Percentiles rank a stretch among this genome's conserved stretches.
phyloP scores from a whole-genome alignment of 345 rosid species.

The Eucalyptus pauciflora region DNA sequence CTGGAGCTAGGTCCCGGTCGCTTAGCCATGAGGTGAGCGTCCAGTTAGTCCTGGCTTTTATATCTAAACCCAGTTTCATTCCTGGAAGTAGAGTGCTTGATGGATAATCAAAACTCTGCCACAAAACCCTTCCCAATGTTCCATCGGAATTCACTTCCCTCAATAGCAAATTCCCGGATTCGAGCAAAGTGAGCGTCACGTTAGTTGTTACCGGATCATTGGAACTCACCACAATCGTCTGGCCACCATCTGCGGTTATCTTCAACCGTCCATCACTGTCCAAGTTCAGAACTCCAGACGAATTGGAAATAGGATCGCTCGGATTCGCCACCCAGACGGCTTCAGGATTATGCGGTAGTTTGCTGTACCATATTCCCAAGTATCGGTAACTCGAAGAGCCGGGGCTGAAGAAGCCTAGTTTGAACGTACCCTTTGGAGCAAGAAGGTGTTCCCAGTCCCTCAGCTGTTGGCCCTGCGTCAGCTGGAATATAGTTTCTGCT shows the following conservation, averaged over 20 bases:
- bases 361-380: constrained; percentile 39
- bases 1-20: constrained; percentile 27
- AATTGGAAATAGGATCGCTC: constrained; percentile 22
- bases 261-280: constrained; percentile 30
- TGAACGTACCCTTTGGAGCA: constrained; percentile 26
- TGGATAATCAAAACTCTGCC: constrained; percentile 67
- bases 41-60: constrained; percentile 30
- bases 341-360: constrained; percentile 13
- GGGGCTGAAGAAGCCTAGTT: constrained; percentile 54
- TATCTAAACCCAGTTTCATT: constrained; percentile 52
- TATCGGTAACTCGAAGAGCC: constrained; percentile 31
- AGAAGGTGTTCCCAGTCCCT: constrained; percentile 49
- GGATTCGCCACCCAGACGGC: constrained; percentile 54
- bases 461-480: constrained; percentile 39
- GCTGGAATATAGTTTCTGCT: constrained; percentile 4
- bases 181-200: constrained; percentile 28
- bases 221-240: constrained; percentile 17
- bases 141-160: constrained; percentile 8
- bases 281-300: constrained; percentile 34
- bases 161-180: constrained; percentile 41
- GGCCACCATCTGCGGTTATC: constrained; percentile 17
- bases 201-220: neutral
- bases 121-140: constrained; percentile 21
- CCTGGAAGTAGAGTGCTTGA: constrained; percentile 40
- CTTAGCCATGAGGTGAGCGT: constrained; percentile 39